Conservation (phyloP, 73 alveolate species). For the Symbiodinium natans region DNA sequence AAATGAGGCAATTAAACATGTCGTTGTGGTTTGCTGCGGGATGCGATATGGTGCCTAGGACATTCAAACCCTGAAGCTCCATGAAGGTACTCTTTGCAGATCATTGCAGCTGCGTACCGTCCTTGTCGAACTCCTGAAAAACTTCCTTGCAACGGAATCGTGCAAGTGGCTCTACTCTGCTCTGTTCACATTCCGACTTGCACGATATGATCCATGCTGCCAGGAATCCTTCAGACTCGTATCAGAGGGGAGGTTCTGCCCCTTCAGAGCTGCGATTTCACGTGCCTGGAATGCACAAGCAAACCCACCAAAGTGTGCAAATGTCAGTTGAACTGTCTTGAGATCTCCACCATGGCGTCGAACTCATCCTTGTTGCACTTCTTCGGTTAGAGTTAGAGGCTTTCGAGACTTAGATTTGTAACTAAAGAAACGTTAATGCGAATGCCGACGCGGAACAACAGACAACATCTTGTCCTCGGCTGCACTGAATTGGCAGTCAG, state of each 20-base stretch:
- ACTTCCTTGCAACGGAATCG: background rate
- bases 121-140: slow-evolving; percentile 52
- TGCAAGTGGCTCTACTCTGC: background rate
- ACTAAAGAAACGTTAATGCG: background rate
- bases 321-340: background rate
- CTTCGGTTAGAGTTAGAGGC: too few species aligned
- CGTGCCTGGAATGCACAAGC: background rate
- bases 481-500: background rate
- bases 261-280: slow-evolving; percentile 20
- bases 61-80: too few species aligned
- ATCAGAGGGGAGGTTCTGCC: slow-evolving; percentile 35
- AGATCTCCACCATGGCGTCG: slow-evolving; percentile 38
- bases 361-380: slow-evolving; percentile 30
- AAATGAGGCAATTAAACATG: too few species aligned
- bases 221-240: slow-evolving; percentile 11
- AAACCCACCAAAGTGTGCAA: background rate
- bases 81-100: too few species aligned
- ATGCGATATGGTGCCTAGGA: too few species aligned
- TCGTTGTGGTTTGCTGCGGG: too few species aligned
- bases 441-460: background rate
- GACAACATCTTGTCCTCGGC: slow-evolving; percentile 32
- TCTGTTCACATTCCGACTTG: background rate
- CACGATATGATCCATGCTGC: background rate
- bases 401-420: background rate
- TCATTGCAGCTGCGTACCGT: background rate